Conservation (phyloP, 257 asterid genomes). For the Coffea canephora region DNA sequence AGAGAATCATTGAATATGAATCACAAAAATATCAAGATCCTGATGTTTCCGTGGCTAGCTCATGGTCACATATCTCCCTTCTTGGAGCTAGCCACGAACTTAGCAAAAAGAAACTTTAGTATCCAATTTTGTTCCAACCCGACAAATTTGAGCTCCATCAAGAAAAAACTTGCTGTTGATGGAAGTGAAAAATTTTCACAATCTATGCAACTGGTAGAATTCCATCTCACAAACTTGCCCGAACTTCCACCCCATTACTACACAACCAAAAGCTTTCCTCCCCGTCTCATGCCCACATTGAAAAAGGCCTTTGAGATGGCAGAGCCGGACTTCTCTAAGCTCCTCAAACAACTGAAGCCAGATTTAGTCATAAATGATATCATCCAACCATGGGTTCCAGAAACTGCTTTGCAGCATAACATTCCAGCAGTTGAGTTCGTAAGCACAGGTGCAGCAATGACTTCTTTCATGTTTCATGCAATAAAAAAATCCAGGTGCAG, state of each 20-base stretch:
- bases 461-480: slow-evolving; percentile 15
- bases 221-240: slow-evolving; percentile 31
- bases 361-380: slow-evolving; percentile 40
- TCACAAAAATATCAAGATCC: background rate
- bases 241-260: slow-evolving; percentile 38
- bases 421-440: slow-evolving; percentile 44
- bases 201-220: slow-evolving; percentile 28
- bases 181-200: slow-evolving; percentile 2
- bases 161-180: slow-evolving; percentile 16
- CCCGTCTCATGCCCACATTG: slow-evolving; percentile 39
- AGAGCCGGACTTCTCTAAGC: slow-evolving; percentile 14
- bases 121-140: slow-evolving; percentile 46
- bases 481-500: background rate
- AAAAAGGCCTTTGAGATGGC: slow-evolving; percentile 36
- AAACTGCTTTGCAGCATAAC: slow-evolving; percentile 4
- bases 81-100: slow-evolving; percentile 42
- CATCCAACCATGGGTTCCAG: slow-evolving; percentile 50
- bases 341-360: slow-evolving; percentile 26
- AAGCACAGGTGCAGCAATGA: slow-evolving; percentile 38
- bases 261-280: slow-evolving; percentile 60
- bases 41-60: slow-evolving; percentile 54
- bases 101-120: slow-evolving; percentile 24
- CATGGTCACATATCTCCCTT: slow-evolving; percentile 53
- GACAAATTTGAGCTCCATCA: slow-evolving; percentile 34
- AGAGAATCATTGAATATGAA: too few species aligned